A percentile compares a stretch with the other conserved stretches of the same genome.
Evolutionary conservation across 805 yeast genomes (phyloP).

Genomic region (Teunomyces aglyptinius): DNA sequence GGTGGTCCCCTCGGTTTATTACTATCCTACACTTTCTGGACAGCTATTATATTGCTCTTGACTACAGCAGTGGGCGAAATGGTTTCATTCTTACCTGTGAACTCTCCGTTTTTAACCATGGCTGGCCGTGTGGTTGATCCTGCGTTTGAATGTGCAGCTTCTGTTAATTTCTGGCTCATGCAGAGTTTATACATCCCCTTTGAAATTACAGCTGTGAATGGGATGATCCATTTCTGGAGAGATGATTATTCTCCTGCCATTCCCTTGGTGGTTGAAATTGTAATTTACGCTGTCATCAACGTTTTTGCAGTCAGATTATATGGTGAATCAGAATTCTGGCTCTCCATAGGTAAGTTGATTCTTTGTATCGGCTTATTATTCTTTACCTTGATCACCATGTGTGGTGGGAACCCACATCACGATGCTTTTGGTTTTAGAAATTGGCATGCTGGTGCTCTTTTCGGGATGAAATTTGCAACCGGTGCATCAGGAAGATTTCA

Average conservation of each 20-base stretch:
- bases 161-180: constrained; percentile 40
- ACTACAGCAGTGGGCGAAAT: constrained; percentile 39
- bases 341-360: constrained; percentile 58
- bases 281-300: constrained; percentile 61
- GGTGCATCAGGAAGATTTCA: constrained; percentile 66
- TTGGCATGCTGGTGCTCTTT: constrained; percentile 45
- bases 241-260: constrained; percentile 72
- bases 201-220: constrained; percentile 77
- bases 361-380: constrained; percentile 72
- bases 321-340: constrained; percentile 83
- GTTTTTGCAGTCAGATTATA: constrained; percentile 70
- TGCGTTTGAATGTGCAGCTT: constrained; percentile 26
- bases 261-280: constrained; percentile 63
- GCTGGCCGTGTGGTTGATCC: constrained; percentile 39
- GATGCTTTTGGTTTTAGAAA: constrained; percentile 52
- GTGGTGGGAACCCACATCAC: constrained; percentile 79
- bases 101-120: constrained; percentile 37
- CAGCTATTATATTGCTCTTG: constrained; percentile 27
- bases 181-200: constrained; percentile 64
- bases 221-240: constrained; percentile 79
- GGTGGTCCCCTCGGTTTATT: constrained; percentile 38
- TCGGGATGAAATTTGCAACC: constrained; percentile 41
- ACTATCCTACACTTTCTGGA: constrained; percentile 33
- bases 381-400: constrained; percentile 78
- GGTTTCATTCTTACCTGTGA: constrained; percentile 36